Evolutionary conservation across 1,284 basidiomycete species (phyloP).

Genomic region (Austropuccinia psidii): DNA sequence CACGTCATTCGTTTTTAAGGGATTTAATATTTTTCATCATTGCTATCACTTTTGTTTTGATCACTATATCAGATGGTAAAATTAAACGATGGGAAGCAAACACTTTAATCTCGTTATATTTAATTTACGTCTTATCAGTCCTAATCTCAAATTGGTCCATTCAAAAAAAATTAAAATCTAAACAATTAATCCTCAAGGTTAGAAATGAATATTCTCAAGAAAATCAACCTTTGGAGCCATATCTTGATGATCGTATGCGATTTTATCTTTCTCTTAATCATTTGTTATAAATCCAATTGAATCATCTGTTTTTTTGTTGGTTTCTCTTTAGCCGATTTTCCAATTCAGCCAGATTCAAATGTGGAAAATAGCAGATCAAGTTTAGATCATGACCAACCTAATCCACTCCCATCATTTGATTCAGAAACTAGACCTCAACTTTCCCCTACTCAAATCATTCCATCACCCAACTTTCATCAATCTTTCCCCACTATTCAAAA

Average conservation of each 20-base stretch:
- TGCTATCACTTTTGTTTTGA: conserved; percentile 65
- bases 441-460: background rate
- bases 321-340: conserved; percentile 23
- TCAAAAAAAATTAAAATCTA: conserved; percentile 51
- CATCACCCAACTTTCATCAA: background rate
- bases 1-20: conserved; percentile 70
- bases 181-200: conserved; percentile 12
- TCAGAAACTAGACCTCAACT: background rate
- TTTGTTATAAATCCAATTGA: background rate
- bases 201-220: conserved; percentile 36
- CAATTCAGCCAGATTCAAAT: conserved; percentile 2
- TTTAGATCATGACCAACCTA: background rate
- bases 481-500: background rate
- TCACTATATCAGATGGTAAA: conserved; percentile 68
- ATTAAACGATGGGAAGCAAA: conserved; percentile 68
- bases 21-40: conserved; percentile 87
- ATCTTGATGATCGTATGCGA: conserved; percentile 36
- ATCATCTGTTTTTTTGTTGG: background rate
- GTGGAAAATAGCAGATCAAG: background rate
- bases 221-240: conserved; percentile 20
- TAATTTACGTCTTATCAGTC: conserved; percentile 69
- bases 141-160: conserved; percentile 69
- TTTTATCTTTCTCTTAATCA: background rate
- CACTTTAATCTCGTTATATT: conserved; percentile 66
- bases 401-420: background rate